These are phyloP conservation scores for Aureobasidium pullulans DNA, from an alignment of 2,329 filamentous ascomycete genomes.

Conservation along the genomic window DNA sequence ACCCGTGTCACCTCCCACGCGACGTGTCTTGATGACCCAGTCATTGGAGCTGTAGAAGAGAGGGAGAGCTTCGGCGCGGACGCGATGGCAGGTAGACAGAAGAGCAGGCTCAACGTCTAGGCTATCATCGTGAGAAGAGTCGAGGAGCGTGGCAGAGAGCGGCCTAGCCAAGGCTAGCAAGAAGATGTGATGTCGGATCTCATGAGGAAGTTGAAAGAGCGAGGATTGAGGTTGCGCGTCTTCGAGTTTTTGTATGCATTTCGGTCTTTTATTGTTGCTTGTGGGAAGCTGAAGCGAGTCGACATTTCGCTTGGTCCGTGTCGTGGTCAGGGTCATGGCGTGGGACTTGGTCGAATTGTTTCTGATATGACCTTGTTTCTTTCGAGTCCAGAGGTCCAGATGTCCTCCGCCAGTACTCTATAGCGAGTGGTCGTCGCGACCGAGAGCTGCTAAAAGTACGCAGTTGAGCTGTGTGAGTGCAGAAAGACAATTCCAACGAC, in stretches of 20 bases:
- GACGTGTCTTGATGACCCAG: slow-evolving; percentile 12
- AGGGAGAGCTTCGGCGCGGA: slow-evolving; percentile 7
- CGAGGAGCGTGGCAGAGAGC: not conserved
- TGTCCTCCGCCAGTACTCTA: not conserved
- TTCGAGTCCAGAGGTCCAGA: not conserved
- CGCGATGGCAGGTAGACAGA: slow-evolving; percentile 11
- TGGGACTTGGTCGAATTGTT: not conserved
- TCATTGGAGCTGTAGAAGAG: slow-evolving; percentile 14
- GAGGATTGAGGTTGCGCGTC: slow-evolving; percentile 1
- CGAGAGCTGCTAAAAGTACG: not conserved
- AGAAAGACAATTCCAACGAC: not conserved
- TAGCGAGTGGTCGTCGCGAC: not conserved
- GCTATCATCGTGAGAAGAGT: slow-evolving; percentile 7
- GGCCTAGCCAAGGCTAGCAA: slow-evolving; percentile 11
- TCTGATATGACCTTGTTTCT: not conserved
- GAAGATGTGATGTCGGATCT: slow-evolving; percentile 17
- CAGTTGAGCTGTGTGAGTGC: not conserved
- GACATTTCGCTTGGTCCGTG: not conserved
- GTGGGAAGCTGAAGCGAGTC: not conserved
- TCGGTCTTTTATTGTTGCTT: not conserved
- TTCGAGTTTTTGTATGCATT: not conserved
- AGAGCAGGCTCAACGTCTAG: slow-evolving; percentile 8
- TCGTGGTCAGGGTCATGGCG: slow-evolving; percentile 5
- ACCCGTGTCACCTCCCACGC: slow-evolving; percentile 2
- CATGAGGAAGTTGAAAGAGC: slow-evolving; percentile 15